Base-by-base conservation (phyloP, 1,284 basidiomycete genomes). In the Melampsora larici-populina region DNA sequence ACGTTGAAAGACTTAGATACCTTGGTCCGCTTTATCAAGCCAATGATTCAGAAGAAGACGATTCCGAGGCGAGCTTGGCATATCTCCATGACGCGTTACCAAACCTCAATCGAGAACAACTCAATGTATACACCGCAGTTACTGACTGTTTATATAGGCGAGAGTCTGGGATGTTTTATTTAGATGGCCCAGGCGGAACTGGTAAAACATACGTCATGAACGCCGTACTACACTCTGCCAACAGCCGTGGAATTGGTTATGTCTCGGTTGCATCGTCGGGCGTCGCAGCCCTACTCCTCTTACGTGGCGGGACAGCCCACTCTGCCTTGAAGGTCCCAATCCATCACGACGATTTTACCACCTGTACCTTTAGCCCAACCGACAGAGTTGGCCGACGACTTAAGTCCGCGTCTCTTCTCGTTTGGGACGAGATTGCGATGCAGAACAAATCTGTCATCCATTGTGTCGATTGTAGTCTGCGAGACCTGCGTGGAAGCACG, bases 181-280 rank as follows among this genome's bases (percentile, higher is more conserved):
- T n/a, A n/a, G n/a, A n/a, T n/a, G n/a, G n/a, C n/a, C n/a, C n/a
- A n/a, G n/a, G n/a, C n/a, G n/a, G n/a, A n/a, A n/a, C n/a, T n/a
- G 71, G 71, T 0, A 73, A 73, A 18, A 65, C n/a, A 1, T 73
- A 46, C 29, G 17, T 48, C 40, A 13, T 64, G 0, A 65, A 73
- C 40, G 13, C 18, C 4, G 7, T 73, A 0, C 31, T 73, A 7
- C 5, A 6, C 33, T 26, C 48, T 2, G n/a, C 8, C 43, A 11
- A 49, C 0, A 1, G 0, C 0, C 0, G 1, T 15, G 60, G 29
- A 0, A 8, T n/a, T 1, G 51, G 1, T 0, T 36, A 9, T 5
- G 1, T 65, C 17, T 62, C 46, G 0, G 63, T 66, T 0, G n/a
- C 62, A 8, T 65, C 72, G 6, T 74, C 63, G 0, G 72, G 72